Base-by-base conservation (phyloP, 495 filamentous ascomycete species). In the Annulohypoxylon stygium region DNA sequence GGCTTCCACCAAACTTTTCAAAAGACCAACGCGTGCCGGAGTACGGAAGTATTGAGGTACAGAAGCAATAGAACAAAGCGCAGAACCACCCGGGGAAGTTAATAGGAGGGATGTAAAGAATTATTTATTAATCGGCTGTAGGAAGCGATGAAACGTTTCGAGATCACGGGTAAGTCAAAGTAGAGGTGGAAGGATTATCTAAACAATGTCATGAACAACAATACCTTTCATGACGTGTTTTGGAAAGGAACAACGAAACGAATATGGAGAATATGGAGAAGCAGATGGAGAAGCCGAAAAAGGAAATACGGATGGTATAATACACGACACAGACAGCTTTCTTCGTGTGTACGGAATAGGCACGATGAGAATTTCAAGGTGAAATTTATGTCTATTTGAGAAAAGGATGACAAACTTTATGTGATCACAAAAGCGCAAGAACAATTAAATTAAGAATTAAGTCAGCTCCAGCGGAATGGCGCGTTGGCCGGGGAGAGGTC, bases 361-460 rank as follows among this genome's bases (percentile, higher is more conserved):
- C 61, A 33, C 34, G 25, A 34, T 51, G 39, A 61, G 30, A 30
- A 69, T 47, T 16, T 51, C 51, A 59, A 47, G 43, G 41, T 65
- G 30, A 47, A 60, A 16, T 25, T 45, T 45, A 64, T 18, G 47
- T 47, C 16, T 47, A 16, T 16, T 47, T 12, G 43, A 20, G 43
- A 47, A 61, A 47, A 47, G 18, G 47, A 37, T 51, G 70, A 66
- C 33, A 39, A 48, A 71, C 30, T 36, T 26, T 47, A 48, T 39
- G 34, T 67, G 65, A 47, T 59, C 64, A 59, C 53, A 51, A 51
- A 51, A 39, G 34, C 30, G 60, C 34, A 51, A 64, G 67, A 43
- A 43, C 51, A 64, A 69, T 39, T 61, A 70, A 69, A 66, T 74
- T 66, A 69, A 26, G 64, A 30, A 30, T 60, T 59, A 66, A 61